Evolutionary conservation across 208 protist species (phyloP).

Genomic region (Kentomonas sorsogonicus): DNA sequence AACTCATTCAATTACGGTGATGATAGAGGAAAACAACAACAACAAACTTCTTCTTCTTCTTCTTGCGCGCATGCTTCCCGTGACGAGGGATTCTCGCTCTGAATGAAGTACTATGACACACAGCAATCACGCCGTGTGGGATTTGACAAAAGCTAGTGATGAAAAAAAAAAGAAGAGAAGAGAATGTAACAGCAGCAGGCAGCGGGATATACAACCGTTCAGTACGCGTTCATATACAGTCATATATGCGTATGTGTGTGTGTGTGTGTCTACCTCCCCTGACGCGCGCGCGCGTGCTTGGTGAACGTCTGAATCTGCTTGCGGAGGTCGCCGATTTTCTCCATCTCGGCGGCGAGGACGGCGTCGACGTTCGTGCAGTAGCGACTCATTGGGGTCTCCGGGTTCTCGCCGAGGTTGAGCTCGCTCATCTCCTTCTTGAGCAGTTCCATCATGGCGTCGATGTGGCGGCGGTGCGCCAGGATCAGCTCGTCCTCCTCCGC

Average conservation of each 20-base stretch:
- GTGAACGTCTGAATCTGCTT: constrained; percentile 70
- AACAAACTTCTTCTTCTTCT: too few relatives aligned
- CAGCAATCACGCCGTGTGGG: too few relatives aligned
- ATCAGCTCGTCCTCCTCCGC: constrained; percentile 90
- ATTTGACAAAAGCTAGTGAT: constrained; percentile 9
- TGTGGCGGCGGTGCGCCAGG: constrained; percentile 84
- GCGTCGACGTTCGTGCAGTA: constrained; percentile 88
- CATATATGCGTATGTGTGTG: background rate
- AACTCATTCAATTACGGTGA: too few relatives aligned
- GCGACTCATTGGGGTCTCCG: constrained; percentile 76
- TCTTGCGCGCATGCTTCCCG: too few relatives aligned
- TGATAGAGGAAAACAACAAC: too few relatives aligned
- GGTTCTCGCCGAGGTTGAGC: constrained; percentile 87
- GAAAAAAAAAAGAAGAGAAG: constrained; percentile 7
- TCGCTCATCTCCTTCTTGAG: constrained; percentile 92
- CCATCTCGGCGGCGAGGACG: constrained; percentile 63
- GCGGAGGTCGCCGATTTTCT: constrained; percentile 73
- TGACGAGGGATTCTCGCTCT: too few relatives aligned
- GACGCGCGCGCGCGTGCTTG: constrained; percentile 33
- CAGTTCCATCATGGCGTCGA: constrained; percentile 91
- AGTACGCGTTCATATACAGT: background rate
- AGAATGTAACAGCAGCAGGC: background rate
- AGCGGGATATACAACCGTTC: constrained; percentile 11
- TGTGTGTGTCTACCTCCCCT: constrained; percentile 14
- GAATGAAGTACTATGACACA: too few relatives aligned